These are phyloP conservation scores for Colletotrichum horii DNA, from an alignment of 2,329 filamentous ascomycete genomes.

Conservation along the genomic window DNA sequence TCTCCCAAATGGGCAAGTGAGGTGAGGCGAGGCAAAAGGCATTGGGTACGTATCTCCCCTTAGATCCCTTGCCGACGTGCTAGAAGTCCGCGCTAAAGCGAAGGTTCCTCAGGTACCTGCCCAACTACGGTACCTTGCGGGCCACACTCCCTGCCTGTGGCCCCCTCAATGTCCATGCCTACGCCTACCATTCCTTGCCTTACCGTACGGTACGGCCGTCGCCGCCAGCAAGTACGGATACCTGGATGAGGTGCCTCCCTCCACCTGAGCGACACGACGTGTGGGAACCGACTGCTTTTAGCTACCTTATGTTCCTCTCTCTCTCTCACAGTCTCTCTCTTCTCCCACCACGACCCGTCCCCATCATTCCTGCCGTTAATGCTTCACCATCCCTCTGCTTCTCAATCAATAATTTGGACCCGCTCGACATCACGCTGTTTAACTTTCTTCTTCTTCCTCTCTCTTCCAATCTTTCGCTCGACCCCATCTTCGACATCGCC, in stretches of 20 bases:
- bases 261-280: background rate
- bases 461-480: background rate
- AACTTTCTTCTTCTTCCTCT: background rate
- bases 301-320: conserved; percentile 14
- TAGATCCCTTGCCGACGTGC: background rate
- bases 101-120: background rate
- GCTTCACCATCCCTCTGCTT: conserved; percentile 6
- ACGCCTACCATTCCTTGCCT: background rate
- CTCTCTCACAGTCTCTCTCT: background rate
- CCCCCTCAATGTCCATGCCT: background rate
- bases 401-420: background rate
- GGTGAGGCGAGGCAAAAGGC: background rate
- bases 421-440: background rate
- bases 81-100: background rate
- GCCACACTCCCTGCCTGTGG: background rate
- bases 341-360: background rate
- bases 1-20: background rate
- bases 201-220: background rate
- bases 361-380: conserved; percentile 10
- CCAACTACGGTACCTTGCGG: background rate
- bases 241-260: background rate
- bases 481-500: background rate
- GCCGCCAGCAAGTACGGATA: background rate
- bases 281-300: background rate
- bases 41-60: background rate